A percentile compares a stretch with the other conserved stretches of the same genome.
Conservation (phyloP, 495 filamentous ascomycete species). For the Rhypophila decipiens region DNA sequence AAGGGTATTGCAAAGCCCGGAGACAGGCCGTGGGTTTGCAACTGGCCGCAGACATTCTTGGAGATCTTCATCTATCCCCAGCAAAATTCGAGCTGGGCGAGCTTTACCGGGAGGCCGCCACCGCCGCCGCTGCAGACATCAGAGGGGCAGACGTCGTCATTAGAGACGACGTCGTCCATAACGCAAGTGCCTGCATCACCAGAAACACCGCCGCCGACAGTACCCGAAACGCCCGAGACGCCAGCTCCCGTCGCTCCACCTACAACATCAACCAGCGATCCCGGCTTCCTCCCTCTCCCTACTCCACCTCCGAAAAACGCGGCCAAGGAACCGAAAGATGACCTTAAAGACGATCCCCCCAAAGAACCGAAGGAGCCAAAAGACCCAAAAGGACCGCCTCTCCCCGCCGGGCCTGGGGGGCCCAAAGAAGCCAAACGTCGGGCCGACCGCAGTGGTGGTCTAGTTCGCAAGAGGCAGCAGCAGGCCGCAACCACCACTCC, state of each 20-base stretch:
- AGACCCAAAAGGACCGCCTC: too few relatives aligned
- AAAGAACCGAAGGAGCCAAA: too few relatives aligned
- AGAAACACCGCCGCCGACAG: background rate
- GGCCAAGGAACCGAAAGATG: too few relatives aligned
- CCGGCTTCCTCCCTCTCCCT: background rate
- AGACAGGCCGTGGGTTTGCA: slow-evolving; percentile 80
- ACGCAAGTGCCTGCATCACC: background rate
- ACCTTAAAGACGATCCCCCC: too few relatives aligned
- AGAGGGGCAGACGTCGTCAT: background rate
- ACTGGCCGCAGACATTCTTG: slow-evolving; percentile 75
- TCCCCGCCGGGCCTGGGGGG: too few relatives aligned
- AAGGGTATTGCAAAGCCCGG: slow-evolving; percentile 49
- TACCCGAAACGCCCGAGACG: background rate
- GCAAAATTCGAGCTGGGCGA: slow-evolving; percentile 41
- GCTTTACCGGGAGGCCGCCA: slow-evolving; percentile 6
- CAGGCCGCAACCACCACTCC: too few relatives aligned
- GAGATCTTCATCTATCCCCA: slow-evolving; percentile 77
- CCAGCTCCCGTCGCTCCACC: background rate
- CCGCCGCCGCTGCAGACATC: slow-evolving; percentile 2
- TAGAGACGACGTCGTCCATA: background rate
- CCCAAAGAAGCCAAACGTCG: too few relatives aligned
- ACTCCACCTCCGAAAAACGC: too few relatives aligned
- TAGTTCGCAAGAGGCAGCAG: too few relatives aligned
- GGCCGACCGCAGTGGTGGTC: too few relatives aligned
- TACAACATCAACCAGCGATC: background rate